phyloP scores from a whole-genome alignment of 139 green algal genomes.

The Trebouxia sp. region DNA sequence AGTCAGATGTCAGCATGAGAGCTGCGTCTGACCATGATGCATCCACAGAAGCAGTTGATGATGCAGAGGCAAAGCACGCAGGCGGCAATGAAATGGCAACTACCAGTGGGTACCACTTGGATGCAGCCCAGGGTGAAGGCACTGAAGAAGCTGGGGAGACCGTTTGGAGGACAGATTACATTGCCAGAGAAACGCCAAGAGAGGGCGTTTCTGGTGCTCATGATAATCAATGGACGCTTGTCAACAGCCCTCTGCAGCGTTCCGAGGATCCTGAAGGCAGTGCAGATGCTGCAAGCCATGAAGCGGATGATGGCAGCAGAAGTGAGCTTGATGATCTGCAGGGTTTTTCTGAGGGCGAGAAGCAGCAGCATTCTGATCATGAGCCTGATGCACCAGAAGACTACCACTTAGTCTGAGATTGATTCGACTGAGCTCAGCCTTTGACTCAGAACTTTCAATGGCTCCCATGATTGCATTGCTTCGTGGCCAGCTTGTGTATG shows the following conservation, averaged over 20 bases:
- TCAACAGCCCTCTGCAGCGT: no score
- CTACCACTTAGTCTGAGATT: no score
- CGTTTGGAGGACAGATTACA: no score
- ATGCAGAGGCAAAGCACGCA: background rate
- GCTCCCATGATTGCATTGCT: no score
- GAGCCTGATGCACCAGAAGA: no score
- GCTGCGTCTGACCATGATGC: background rate
- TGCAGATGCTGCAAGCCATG: background rate
- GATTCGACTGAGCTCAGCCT: background rate
- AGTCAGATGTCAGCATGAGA: slow-evolving; percentile 5
- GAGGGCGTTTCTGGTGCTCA: no score
- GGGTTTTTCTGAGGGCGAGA: background rate
- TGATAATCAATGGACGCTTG: no score
- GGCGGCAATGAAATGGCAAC: background rate
- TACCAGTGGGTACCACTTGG: background rate
- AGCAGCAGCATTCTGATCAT: background rate
- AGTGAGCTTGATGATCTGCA: background rate
- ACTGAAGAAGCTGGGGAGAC: background rate
- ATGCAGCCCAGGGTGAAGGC: background rate
- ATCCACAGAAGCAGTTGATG: background rate
- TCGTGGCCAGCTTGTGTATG: no score
- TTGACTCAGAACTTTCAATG: no score
- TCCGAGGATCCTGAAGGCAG: background rate
- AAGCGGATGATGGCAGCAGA: background rate
- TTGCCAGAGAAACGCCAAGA: no score